Conservation (phyloP, 2,329 filamentous ascomycete species). For the Aureobasidium pullulans region DNA sequence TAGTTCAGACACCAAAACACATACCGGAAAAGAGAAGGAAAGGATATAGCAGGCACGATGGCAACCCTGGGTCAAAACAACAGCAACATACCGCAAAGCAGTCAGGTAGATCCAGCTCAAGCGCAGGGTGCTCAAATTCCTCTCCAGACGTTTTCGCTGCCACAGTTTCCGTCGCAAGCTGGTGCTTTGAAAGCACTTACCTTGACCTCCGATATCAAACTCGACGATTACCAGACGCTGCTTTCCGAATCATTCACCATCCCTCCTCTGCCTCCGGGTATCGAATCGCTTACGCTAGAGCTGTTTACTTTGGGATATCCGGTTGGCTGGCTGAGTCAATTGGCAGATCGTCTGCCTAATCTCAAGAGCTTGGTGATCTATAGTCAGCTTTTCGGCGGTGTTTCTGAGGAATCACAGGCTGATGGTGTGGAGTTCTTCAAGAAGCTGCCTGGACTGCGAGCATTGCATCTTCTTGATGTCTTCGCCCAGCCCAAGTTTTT, state of each 20-base stretch:
- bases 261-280: conserved; percentile 31
- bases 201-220: conserved; percentile 43
- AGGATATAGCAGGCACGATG: neutral
- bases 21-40: neutral
- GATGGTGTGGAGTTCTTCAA: conserved; percentile 39
- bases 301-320: conserved; percentile 43
- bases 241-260: conserved; percentile 31
- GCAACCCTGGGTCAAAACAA: conserved; percentile 2
- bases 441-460: conserved; percentile 28
- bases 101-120: conserved; percentile 20
- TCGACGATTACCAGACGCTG: conserved; percentile 37
- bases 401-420: conserved; percentile 29
- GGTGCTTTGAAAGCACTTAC: conserved; percentile 38
- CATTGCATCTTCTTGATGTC: conserved; percentile 42
- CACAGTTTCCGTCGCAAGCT: conserved; percentile 38
- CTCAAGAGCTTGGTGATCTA: conserved; percentile 39
- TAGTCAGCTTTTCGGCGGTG: conserved; percentile 39
- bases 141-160: conserved; percentile 38
- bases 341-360: conserved; percentile 34
- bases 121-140: conserved; percentile 41
- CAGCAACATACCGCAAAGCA: conserved; percentile 14
- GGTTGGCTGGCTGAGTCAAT: conserved; percentile 34
- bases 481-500: conserved; percentile 39
- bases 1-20: neutral
- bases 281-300: conserved; percentile 41